Evolutionary conservation across 805 yeast genomes (phyloP).

Genomic region (Ogataea ganodermae): DNA sequence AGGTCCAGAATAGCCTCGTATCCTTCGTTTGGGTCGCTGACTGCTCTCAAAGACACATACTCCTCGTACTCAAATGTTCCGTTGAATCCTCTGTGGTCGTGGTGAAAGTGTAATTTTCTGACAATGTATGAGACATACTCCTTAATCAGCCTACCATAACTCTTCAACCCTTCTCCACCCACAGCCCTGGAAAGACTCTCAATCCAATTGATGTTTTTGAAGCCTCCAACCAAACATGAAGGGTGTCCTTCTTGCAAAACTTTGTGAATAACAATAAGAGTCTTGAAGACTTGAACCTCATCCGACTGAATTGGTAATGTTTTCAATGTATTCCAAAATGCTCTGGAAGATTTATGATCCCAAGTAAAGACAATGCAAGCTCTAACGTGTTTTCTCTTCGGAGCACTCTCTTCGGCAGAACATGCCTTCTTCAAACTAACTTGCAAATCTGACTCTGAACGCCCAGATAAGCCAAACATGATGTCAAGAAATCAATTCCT

Average conservation of each 20-base stretch:
- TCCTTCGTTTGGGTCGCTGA: slow-evolving; percentile 94
- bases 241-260: slow-evolving; percentile 99
- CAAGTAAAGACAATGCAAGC: slow-evolving; percentile 95
- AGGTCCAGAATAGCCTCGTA: slow-evolving; percentile 85
- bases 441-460: slow-evolving; percentile 43
- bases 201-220: slow-evolving; percentile 75
- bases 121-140: slow-evolving; percentile 75
- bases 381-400: slow-evolving; percentile 94
- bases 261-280: slow-evolving; percentile 82
- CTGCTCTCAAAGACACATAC: slow-evolving; percentile 82
- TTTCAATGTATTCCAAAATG: slow-evolving; percentile 83
- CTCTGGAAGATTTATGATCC: slow-evolving; percentile 86
- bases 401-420: slow-evolving; percentile 82
- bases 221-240: slow-evolving; percentile 76
- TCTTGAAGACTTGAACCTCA: slow-evolving; percentile 83
- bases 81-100: slow-evolving; percentile 85
- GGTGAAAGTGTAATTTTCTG: slow-evolving; percentile 78
- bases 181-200: slow-evolving; percentile 65
- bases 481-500: neutral
- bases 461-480: slow-evolving; percentile 26
- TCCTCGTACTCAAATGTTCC: slow-evolving; percentile 83
- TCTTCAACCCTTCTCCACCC: slow-evolving; percentile 43
- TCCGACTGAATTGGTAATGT: slow-evolving; percentile 77
- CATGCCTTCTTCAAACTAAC: slow-evolving; percentile 79
- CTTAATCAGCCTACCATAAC: slow-evolving; percentile 71